Evolutionary conservation across 805 yeast species (phyloP), one percentile per base, ranked within the genome.

Genomic region (Cyberlindnera mycetangii): DNA sequence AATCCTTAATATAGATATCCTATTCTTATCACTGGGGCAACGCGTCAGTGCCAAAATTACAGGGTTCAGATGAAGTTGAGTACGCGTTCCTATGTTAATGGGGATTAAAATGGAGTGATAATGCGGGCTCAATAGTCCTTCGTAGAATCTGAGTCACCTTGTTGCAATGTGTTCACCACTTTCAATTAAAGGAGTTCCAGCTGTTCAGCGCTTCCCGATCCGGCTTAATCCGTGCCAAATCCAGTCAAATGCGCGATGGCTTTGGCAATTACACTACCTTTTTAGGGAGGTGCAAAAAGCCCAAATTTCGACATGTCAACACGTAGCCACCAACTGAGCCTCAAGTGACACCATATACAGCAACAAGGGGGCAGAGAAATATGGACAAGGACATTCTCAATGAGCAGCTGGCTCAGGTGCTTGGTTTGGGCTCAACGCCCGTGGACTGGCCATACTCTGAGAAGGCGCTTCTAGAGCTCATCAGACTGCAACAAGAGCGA

Each of bases 401-500:
- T 33, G 52, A 50, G 31, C 33, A 53, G 14, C 48, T 58, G 3
- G 55, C 60, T 0, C 45, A 42, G 31, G 39, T 52, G 1, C 49
- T 58, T 21, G 60, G 61, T 5, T 49, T 58, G 19, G 56, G 58
- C 0, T 47, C 52, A 19, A 46, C 49, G n/a, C 44, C 42, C 22
- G 50, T 48, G 7, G 57, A 56, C 19, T 56, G 60, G 57, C 59
- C 60, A 7, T 47, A 51, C 39, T 45, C 56, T 0, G 63, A 59
- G 34, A 40, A 48, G 34, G 45, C 60, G 1, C 44, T 59, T 2
- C 28, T 56, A 5, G 59, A 58, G 28, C 38, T 59, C 8, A 55
- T 59, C 7, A 45, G 50, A 7, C 44, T 58, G 1, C 62, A 59
- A 35, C 39, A 48, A 3, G 89, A 88, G 59, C 92, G 85, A 58